phyloP scores from a whole-genome alignment of 345 rosid genomes.

The Mercurialis annua region DNA sequence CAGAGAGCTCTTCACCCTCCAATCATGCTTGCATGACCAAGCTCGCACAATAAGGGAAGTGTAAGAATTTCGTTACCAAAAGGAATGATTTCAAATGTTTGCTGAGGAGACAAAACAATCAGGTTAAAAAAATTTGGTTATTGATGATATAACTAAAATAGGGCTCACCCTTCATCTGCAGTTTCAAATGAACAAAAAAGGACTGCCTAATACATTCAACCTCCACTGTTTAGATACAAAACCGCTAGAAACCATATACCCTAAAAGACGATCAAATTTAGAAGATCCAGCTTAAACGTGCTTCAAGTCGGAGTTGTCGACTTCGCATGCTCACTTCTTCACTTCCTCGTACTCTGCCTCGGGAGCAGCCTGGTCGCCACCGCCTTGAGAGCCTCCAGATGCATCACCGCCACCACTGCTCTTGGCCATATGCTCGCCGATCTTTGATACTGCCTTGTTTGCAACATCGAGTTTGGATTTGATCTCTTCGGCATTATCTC shows the following conservation, averaged over 20 bases:
- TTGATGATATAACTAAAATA: slow-evolving; percentile 9
- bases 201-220: slow-evolving; percentile 6
- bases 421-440: slow-evolving; percentile 36
- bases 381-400: slow-evolving; percentile 24
- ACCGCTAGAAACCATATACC: slow-evolving; percentile 3
- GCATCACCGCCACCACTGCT: slow-evolving; percentile 20
- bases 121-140: background rate
- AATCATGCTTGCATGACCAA: too few species aligned
- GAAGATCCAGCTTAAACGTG: background rate
- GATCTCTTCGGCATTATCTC: slow-evolving; percentile 28
- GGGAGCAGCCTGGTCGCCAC: slow-evolving; percentile 29
- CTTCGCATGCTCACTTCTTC: slow-evolving; percentile 25
- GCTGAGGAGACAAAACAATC: background rate
- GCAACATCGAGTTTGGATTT: slow-evolving; percentile 33
- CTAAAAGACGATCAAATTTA: slow-evolving; percentile 1
- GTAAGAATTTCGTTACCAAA: too few species aligned
- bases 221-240: slow-evolving; percentile 21
- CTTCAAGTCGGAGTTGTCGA: too few species aligned
- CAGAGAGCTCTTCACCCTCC: too few species aligned
- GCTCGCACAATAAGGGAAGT: too few species aligned
- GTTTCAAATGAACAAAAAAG: slow-evolving; percentile 7
- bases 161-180: slow-evolving; percentile 6
- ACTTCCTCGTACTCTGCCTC: slow-evolving; percentile 40
- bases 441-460: slow-evolving; percentile 35
- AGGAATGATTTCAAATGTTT: too few species aligned